These are phyloP conservation scores for Podaxis sp. DNA, from an alignment of 768 basidiomycete species.

Conservation along the genomic window DNA sequence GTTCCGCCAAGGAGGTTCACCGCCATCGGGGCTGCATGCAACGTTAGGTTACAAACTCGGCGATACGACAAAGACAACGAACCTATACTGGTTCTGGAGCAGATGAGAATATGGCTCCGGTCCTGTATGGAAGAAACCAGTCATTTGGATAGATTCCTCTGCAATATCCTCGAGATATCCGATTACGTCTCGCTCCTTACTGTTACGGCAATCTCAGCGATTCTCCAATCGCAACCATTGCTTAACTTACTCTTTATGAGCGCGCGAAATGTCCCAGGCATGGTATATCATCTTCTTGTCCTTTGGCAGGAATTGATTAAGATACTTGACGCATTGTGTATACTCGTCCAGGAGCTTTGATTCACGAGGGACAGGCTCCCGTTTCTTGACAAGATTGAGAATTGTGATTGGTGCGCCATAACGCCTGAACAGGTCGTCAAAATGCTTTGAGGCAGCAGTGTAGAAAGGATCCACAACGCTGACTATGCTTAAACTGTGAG, in stretches of 20 bases:
- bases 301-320: constrained; percentile 92
- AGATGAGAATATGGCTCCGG: constrained; percentile 78
- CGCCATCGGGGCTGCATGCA: constrained; percentile 20
- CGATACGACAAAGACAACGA: constrained; percentile 20
- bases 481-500: constrained; percentile 43
- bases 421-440: constrained; percentile 83
- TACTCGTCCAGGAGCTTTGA: constrained; percentile 90
- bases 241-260: constrained; percentile 80
- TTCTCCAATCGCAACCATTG: background rate
- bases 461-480: constrained; percentile 95
- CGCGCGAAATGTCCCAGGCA: constrained; percentile 95
- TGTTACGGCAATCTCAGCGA: constrained; percentile 25
- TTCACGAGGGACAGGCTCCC: constrained; percentile 78
- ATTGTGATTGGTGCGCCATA: constrained; percentile 91
- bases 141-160: constrained; percentile 88
- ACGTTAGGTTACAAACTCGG: background rate
- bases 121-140: constrained; percentile 94
- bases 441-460: constrained; percentile 89
- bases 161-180: constrained; percentile 93
- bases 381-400: constrained; percentile 90
- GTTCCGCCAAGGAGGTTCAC: constrained; percentile 49
- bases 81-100: constrained; percentile 45
- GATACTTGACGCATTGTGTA: constrained; percentile 85
- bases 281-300: constrained; percentile 88
- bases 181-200: constrained; percentile 95